Percentiles rank a stretch among this genome's conserved stretches.
phyloP scores from a whole-genome alignment of 768 basidiomycete genomes.

The Termitomyces sp. region DNA sequence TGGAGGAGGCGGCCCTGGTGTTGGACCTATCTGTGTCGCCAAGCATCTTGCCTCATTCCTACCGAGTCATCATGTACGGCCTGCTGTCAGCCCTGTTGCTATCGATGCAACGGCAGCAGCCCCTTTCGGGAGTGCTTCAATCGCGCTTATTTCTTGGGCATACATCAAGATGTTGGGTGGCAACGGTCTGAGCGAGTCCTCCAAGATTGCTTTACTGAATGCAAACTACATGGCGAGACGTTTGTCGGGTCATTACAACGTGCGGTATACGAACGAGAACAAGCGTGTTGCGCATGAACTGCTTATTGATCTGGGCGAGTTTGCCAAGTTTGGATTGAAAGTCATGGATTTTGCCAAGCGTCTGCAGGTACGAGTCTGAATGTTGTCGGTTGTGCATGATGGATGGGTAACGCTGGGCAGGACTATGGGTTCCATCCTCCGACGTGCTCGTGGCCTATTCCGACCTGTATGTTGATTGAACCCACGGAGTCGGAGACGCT shows the following conservation, averaged over 20 bases:
- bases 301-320: constrained; percentile 92
- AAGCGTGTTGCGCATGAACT: constrained; percentile 94
- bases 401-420: constrained; percentile 29
- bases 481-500: constrained; percentile 95
- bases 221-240: constrained; percentile 97
- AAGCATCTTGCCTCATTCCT: constrained; percentile 94
- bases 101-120: constrained; percentile 90
- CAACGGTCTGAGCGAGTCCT: constrained; percentile 76
- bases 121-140: constrained; percentile 92
- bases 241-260: constrained; percentile 75
- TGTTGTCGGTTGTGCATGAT: not conserved
- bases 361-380: constrained; percentile 55
- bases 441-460: constrained; percentile 97
- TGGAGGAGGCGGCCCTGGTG: constrained; percentile 95
- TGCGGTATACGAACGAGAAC: constrained; percentile 88
- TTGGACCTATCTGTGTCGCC: constrained; percentile 93
- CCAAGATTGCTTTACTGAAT: constrained; percentile 83
- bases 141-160: constrained; percentile 96
- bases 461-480: constrained; percentile 96
- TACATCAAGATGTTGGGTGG: constrained; percentile 99
- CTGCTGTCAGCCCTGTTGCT: constrained; percentile 57
- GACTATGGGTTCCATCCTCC: constrained; percentile 96
- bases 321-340: constrained; percentile 85
- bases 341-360: constrained; percentile 97
- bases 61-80: constrained; percentile 76